Percentiles rank a stretch among this genome's conserved stretches.
These are phyloP conservation scores for Hyphopichia burtonii DNA, from an alignment of 1,139 yeast species.

Conservation along the genomic window DNA sequence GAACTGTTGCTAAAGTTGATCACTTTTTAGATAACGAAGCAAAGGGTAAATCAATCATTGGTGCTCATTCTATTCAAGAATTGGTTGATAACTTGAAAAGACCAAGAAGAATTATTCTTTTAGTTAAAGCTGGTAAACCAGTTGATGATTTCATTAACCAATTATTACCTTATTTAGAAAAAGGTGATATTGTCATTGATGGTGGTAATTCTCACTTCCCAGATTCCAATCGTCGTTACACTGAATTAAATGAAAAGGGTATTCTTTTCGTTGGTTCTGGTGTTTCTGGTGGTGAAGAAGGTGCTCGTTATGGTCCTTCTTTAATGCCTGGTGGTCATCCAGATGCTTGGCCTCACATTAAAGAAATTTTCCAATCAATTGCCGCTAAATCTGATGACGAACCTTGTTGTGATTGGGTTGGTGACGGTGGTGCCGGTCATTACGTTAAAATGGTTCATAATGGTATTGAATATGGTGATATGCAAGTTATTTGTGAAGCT, in stretches of 20 bases:
- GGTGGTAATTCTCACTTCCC: conserved; percentile 99
- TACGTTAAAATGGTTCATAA: conserved; percentile 99
- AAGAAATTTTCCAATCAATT: conserved; percentile 93
- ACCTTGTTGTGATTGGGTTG: conserved; percentile 99
- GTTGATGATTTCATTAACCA: conserved; percentile 90
- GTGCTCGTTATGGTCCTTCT: conserved; percentile 99
- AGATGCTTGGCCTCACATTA: conserved; percentile 98
- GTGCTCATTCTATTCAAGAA: conserved; percentile 92
- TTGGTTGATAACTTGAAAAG: conserved; percentile 86
- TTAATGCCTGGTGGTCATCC: conserved; percentile 99
- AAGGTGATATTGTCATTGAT: conserved; percentile 97
- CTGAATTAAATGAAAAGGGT: conserved; percentile 82
- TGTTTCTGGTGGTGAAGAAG: conserved; percentile 99
- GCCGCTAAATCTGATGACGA: conserved; percentile 97
- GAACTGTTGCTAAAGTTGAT: conserved; percentile 95
- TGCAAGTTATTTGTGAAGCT: conserved; percentile 98
- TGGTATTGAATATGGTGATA: conserved; percentile 99
- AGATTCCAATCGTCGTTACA: conserved; percentile 96
- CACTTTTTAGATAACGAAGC: conserved; percentile 92
- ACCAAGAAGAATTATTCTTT: conserved; percentile 92
- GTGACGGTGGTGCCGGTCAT: conserved; percentile 98
- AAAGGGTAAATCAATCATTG: conserved; percentile 92
- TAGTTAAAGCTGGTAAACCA: conserved; percentile 96
- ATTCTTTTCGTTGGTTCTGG: conserved; percentile 96
- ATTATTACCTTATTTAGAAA: conserved; percentile 86